These are phyloP conservation scores for Grammothele lineata DNA, from an alignment of 768 basidiomycete species.

Conservation along the genomic window DNA sequence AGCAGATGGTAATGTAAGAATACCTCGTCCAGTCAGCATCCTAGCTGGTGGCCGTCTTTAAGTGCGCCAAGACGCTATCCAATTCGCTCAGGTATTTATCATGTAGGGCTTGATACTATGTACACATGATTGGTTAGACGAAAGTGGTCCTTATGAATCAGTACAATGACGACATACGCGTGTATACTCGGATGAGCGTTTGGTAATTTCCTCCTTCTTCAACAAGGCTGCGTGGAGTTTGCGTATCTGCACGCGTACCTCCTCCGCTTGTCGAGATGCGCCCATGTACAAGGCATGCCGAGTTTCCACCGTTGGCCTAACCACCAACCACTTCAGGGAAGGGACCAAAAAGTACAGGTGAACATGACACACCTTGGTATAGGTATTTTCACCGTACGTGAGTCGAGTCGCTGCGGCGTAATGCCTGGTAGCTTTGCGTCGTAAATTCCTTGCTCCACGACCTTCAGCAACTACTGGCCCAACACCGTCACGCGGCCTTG, in stretches of 20 bases:
- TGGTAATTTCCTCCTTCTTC: conserved; percentile 66
- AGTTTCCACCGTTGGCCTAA: conserved; percentile 77
- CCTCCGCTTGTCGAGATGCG: conserved; percentile 67
- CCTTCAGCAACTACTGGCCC: conserved; percentile 65
- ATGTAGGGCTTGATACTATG: conserved; percentile 70
- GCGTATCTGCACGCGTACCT: conserved; percentile 69
- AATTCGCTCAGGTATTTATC: conserved; percentile 61
- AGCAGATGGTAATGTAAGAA: no score
- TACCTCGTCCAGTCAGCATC: no score
- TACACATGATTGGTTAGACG: no score
- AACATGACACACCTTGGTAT: conserved; percentile 70
- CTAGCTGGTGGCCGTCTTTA: conserved; percentile 52
- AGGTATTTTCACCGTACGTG: conserved; percentile 70
- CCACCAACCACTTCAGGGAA: neutral
- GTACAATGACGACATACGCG: conserved; percentile 44
- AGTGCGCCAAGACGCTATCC: conserved; percentile 57
- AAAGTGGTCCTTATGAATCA: neutral
- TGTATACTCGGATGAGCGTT: conserved; percentile 64
- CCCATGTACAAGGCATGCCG: conserved; percentile 49
- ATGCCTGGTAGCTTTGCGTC: conserved; percentile 70
- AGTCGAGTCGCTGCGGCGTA: conserved; percentile 67
- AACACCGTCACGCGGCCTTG: no score
- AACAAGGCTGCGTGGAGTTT: conserved; percentile 62
- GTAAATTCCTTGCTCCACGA: conserved; percentile 71
- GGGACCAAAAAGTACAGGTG: no score